Evolutionary conservation across 768 basidiomycete genomes (phyloP), one percentile per base, ranked within the genome.

Genomic region (Mycena sanguinolenta): DNA sequence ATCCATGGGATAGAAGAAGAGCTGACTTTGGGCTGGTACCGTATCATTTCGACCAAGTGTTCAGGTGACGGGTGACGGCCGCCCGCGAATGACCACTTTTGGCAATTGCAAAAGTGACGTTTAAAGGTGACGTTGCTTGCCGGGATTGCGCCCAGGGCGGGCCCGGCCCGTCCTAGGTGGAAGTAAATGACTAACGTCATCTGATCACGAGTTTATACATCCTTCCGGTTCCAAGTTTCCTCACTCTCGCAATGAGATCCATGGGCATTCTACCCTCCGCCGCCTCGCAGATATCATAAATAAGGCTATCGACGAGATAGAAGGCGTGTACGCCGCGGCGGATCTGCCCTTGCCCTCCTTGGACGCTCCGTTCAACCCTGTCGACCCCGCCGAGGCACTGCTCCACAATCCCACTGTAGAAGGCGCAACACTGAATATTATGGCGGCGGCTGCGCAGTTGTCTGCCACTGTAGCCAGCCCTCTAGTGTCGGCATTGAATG

Each of bases 381-480:
- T 3, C 4, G 50, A 55, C n/a, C 69, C 69, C 0, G 58, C 50
- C 0, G 69, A 70, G 52, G 39, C 21, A 4, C 1, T 65, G 21
- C 3, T 13, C 3, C 19, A 44, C 5, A 23, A 60, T 42, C 39
- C 63, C n/a, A 38, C 14, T 0, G 63, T 70, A 13, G 27, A 50
- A 4, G 60, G 4, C 12, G 63, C 69, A 0, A 34, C 57, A 16
- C 25, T 21, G 38, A 70, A 70, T 23, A 60, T 70, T 27, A 50
- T 70, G 10, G 69, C 63, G 0, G 69, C 69, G 7, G 32, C 63
- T 1, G 9, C 63, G 1, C 69, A 70, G n/a, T 16, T 72, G 0
- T 21, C 60, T 1, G 74, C 74, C 4, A 69, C 72, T 14, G 58
- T 74, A 19, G 28, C 34, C 28, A 30, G 61, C 21, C 74, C 74